A percentile compares a stretch with the other conserved stretches of the same genome.
Conservation (phyloP, 2,329 filamentous ascomycete species). For the Endocalyx cinctus region DNA sequence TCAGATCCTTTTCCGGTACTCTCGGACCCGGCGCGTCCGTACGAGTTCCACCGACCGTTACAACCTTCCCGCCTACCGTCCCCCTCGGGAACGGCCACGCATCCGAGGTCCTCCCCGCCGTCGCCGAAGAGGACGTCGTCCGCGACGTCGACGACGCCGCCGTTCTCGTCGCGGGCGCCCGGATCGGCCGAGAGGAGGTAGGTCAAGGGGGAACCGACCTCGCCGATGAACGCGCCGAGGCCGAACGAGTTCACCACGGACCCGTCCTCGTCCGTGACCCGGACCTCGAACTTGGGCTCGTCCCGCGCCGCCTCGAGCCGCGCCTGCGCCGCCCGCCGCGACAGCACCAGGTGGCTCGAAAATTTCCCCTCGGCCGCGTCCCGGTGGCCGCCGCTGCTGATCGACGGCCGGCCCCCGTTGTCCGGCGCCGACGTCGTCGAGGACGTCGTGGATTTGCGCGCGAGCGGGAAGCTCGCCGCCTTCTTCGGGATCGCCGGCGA, state of each 20-base stretch:
- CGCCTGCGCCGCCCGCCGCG: conserved; percentile 61
- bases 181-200: conserved; percentile 58
- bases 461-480: conserved; percentile 16
- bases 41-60: conserved; percentile 42
- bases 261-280: conserved; percentile 51
- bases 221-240: conserved; percentile 59
- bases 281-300: conserved; percentile 52
- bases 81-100: conserved; percentile 13
- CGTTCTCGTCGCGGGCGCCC: conserved; percentile 51
- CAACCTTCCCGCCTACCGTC: conserved; percentile 42
- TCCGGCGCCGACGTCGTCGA: conserved; percentile 13
- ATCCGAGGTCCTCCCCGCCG: conserved; percentile 38
- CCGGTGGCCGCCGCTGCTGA: conserved; percentile 14
- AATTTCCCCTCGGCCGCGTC: conserved; percentile 22
- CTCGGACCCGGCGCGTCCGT: conserved; percentile 3
- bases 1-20: conserved; percentile 28
- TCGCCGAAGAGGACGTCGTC: conserved; percentile 48
- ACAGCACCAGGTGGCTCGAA: conserved; percentile 42
- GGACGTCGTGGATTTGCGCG: conserved; percentile 11
- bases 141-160: conserved; percentile 48
- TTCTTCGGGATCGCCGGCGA: conserved; percentile 32
- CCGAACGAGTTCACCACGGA: conserved; percentile 46
- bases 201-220: conserved; percentile 50
- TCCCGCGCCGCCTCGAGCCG: conserved; percentile 56
- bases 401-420: conserved; percentile 17